Percentiles rank a stretch among this genome's conserved stretches.
Evolutionary conservation across 2,329 filamentous ascomycete genomes (phyloP).

Genomic region (Cladophialophora immunda): DNA sequence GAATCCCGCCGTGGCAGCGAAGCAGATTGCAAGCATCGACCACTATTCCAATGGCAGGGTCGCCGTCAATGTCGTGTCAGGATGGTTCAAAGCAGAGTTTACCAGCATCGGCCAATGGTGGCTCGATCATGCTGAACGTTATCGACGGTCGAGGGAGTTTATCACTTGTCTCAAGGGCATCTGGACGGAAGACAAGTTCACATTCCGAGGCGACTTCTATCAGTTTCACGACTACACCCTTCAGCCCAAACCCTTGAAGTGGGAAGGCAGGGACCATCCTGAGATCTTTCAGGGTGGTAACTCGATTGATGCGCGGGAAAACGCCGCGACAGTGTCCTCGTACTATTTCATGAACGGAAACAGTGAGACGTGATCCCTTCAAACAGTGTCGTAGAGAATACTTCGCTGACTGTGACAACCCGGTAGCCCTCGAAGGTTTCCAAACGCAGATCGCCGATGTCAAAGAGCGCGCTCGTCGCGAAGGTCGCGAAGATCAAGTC

Average conservation of each 20-base stretch:
- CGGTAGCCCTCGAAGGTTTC: constrained; percentile 58
- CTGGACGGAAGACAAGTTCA: constrained; percentile 62
- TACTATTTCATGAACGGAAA: constrained; percentile 68
- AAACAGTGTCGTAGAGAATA: not conserved
- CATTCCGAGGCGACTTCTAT: constrained; percentile 62
- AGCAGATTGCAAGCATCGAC: constrained; percentile 64
- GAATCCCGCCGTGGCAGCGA: constrained; percentile 62
- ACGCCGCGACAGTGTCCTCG: constrained; percentile 58
- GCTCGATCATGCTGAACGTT: constrained; percentile 63
- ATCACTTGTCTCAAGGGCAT: constrained; percentile 62
- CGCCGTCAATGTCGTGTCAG: constrained; percentile 60
- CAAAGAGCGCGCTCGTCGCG: constrained; percentile 55
- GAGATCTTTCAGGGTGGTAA: constrained; percentile 65
- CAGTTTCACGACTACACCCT: constrained; percentile 62
- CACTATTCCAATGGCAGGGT: constrained; percentile 58
- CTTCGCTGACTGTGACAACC: not conserved
- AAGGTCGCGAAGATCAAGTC: constrained; percentile 55
- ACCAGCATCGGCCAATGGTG: constrained; percentile 63
- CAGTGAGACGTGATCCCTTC: constrained; percentile 36
- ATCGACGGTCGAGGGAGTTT: constrained; percentile 60
- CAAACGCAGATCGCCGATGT: constrained; percentile 61
- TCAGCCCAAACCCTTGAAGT: constrained; percentile 58
- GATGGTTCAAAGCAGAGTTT: constrained; percentile 65
- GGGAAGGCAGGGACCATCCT: constrained; percentile 57
- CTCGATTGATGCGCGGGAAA: constrained; percentile 59